Percentiles rank a stretch among this genome's conserved stretches.
phyloP scores from a whole-genome alignment of 768 basidiomycete genomes.

The Lentinula detonsa region DNA sequence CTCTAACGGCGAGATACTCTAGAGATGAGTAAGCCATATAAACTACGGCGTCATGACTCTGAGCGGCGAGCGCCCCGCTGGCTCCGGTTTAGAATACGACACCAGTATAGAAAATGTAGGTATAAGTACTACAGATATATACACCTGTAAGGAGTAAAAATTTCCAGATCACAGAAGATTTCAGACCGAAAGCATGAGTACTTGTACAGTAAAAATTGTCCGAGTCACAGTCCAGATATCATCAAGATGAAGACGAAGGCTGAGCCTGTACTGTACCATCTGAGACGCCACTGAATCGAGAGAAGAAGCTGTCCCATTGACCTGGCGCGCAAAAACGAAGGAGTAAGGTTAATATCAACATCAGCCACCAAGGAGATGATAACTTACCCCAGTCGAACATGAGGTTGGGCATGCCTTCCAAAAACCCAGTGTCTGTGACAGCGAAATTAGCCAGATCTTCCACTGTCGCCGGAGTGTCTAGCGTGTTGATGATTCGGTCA shows the following conservation, averaged over 20 bases:
- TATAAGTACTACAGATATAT: no score
- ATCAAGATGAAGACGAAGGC: background rate
- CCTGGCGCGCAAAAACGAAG: conserved; percentile 30
- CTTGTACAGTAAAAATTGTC: no score
- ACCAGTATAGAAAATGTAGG: no score
- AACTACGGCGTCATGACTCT: no score
- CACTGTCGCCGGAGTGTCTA: conserved; percentile 54
- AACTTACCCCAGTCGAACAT: conserved; percentile 85
- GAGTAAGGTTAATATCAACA: background rate
- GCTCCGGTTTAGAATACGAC: no score
- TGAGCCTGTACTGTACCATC: background rate
- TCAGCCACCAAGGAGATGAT: conserved; percentile 6
- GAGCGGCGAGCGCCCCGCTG: no score
- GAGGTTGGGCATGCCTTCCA: conserved; percentile 75
- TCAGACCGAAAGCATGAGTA: no score
- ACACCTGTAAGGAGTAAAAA: no score
- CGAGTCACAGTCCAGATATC: background rate
- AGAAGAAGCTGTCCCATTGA: conserved; percentile 81
- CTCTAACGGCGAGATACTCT: no score
- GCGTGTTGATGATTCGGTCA: conserved; percentile 71
- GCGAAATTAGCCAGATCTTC: conserved; percentile 58
- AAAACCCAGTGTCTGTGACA: conserved; percentile 58
- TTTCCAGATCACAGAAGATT: no score
- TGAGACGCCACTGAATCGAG: conserved; percentile 36
- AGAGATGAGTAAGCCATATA: no score